Conservation (phyloP, 1,284 basidiomycete genomes). For the Stygiomarasmius scandens region DNA sequence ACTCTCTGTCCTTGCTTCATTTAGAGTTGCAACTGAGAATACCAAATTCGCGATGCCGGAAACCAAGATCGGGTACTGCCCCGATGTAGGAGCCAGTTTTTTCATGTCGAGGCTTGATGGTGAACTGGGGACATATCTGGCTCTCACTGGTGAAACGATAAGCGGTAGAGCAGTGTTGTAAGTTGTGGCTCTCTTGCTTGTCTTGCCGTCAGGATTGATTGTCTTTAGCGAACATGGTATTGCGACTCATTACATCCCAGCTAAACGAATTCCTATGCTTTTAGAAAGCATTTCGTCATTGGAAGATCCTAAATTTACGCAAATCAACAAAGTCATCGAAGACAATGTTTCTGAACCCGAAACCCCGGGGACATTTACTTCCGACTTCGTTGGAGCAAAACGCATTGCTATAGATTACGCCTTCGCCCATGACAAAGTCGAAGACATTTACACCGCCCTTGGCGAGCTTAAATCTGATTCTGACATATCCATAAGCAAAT, state of each 20-base stretch:
- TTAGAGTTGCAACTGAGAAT: conserved; percentile 93
- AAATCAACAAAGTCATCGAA: conserved; percentile 63
- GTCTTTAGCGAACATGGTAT: conserved; percentile 78
- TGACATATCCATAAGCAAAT: conserved; percentile 55
- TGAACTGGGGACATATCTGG: conserved; percentile 89
- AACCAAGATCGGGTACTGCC: conserved; percentile 88
- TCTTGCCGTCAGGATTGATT: conserved; percentile 13
- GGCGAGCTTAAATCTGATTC: conserved; percentile 44
- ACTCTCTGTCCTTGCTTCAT: conserved; percentile 84
- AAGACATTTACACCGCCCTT: conserved; percentile 70
- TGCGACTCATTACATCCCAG: conserved; percentile 89
- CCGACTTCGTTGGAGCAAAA: conserved; percentile 62
- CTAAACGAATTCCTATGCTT: conserved; percentile 72
- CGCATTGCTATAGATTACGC: conserved; percentile 79
- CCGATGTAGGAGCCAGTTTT: conserved; percentile 92
- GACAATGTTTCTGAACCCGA: conserved; percentile 65
- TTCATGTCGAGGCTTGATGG: conserved; percentile 93
- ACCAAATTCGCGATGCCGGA: conserved; percentile 98
- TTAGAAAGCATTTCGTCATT: conserved; percentile 63
- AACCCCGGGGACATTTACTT: conserved; percentile 48
- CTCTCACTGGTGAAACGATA: conserved; percentile 80
- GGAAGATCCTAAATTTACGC: conserved; percentile 51
- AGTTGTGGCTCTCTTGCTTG: conserved; percentile 33
- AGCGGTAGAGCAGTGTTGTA: conserved; percentile 84
- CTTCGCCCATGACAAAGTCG: conserved; percentile 72